phyloP scores from a whole-genome alignment of 345 rosid species.

The Arabidopsis arenosa region DNA sequence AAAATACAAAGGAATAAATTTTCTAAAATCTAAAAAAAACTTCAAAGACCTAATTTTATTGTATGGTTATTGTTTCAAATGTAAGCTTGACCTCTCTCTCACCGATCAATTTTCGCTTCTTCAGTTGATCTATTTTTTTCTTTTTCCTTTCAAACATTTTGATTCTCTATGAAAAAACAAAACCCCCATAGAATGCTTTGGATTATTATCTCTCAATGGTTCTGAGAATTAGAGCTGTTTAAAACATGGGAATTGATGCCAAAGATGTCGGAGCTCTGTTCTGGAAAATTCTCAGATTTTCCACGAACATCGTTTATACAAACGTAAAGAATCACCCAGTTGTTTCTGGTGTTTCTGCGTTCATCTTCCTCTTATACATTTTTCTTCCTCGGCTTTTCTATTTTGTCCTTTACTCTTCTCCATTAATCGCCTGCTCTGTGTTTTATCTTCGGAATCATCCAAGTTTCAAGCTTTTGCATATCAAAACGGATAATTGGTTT shows the following conservation, averaged over 20 bases:
- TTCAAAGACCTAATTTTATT: background rate
- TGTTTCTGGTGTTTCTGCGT: slow-evolving; percentile 42
- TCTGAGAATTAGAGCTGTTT: background rate
- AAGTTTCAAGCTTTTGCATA: slow-evolving; percentile 23
- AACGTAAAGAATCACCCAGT: slow-evolving; percentile 52
- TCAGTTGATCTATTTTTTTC: background rate
- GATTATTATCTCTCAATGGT: background rate
- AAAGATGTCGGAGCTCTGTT: slow-evolving; percentile 50
- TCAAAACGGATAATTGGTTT: background rate
- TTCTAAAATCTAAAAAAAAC: slow-evolving; percentile 3
- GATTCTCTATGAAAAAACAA: slow-evolving; percentile 20
- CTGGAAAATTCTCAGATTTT: slow-evolving; percentile 50
- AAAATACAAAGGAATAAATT: background rate
- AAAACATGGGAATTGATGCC: slow-evolving; percentile 51
- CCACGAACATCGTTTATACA: slow-evolving; percentile 38
- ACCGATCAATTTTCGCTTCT: slow-evolving; percentile 6
- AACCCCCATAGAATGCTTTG: background rate
- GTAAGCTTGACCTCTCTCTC: slow-evolving; percentile 24
- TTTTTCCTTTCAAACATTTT: slow-evolving; percentile 6
- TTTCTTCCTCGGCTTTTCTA: slow-evolving; percentile 61
- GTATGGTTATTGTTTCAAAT: slow-evolving; percentile 22
- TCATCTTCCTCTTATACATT: slow-evolving; percentile 51
- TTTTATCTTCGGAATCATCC: slow-evolving; percentile 41
- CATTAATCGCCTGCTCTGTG: slow-evolving; percentile 48
- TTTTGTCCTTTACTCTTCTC: slow-evolving; percentile 53